A percentile compares a stretch with the other conserved stretches of the same genome.
Evolutionary conservation across 2,329 filamentous ascomycete genomes (phyloP).

Genomic region (Ascochyta koolunga): DNA sequence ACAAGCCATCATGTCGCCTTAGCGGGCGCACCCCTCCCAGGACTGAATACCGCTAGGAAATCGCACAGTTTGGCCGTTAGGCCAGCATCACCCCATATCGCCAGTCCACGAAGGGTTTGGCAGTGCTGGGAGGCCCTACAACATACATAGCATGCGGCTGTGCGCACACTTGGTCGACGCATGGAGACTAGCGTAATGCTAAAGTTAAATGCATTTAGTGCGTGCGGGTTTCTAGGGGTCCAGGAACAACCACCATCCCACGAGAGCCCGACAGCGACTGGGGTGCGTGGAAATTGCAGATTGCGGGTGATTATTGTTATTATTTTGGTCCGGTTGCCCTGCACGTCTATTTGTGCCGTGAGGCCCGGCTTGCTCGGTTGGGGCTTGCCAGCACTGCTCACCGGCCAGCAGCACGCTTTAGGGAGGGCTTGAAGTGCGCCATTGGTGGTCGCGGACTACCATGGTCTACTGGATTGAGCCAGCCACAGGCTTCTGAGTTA

Average conservation of each 20-base stretch:
- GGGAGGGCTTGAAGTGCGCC: conserved; percentile 6
- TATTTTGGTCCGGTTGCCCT: no score
- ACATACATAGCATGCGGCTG: conserved; percentile 5
- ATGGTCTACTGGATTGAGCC: conserved; percentile 7
- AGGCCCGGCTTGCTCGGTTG: neutral
- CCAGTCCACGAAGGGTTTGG: neutral
- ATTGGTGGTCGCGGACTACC: conserved; percentile 10
- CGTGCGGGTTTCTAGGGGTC: conserved; percentile 5
- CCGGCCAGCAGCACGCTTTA: conserved; percentile 1
- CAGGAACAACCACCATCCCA: conserved; percentile 6
- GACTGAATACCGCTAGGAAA: neutral
- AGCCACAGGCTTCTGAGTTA: conserved; percentile 6
- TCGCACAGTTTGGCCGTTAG: conserved; percentile 1
- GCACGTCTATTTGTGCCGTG: no score
- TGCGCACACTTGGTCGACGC: conserved; percentile 5
- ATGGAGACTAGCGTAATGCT: conserved; percentile 6
- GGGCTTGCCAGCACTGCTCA: neutral
- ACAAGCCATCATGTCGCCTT: no score
- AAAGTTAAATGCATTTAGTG: neutral
- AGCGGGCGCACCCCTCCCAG: no score
- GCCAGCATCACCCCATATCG: conserved; percentile 4
- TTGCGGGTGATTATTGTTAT: neutral
- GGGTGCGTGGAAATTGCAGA: neutral
- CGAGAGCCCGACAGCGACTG: neutral
- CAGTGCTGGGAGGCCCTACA: conserved; percentile 1